These are phyloP conservation scores for Backusella westeae DNA, from an alignment of 192 early-diverging fungal species.

Conservation along the genomic window DNA sequence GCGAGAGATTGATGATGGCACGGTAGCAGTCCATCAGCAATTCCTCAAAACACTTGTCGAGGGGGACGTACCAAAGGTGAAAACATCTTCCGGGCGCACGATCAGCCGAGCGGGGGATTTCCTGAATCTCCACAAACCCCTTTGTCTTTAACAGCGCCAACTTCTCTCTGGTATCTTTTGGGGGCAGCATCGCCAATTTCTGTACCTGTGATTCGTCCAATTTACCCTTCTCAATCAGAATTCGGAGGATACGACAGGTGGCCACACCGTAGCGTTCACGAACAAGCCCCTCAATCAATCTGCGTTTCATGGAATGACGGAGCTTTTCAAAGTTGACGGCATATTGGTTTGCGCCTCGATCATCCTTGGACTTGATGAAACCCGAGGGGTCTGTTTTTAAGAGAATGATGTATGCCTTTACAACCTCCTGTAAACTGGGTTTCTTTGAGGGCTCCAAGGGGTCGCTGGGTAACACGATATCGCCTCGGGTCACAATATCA, in stretches of 20 bases:
- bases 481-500: conserved; percentile 28
- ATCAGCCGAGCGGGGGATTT: conserved; percentile 71
- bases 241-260: conserved; percentile 60
- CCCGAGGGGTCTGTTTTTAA: conserved; percentile 51
- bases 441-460: background rate
- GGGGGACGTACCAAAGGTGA: conserved; percentile 66
- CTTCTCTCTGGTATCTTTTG: conserved; percentile 60
- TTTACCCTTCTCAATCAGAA: conserved; percentile 70
- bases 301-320: conserved; percentile 49
- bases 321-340: conserved; percentile 58
- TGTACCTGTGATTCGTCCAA: conserved; percentile 72
- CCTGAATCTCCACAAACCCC: conserved; percentile 46
- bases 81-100: conserved; percentile 72
- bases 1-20: conserved; percentile 54
- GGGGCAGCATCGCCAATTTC: conserved; percentile 65
- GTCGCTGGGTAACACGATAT: conserved; percentile 23
- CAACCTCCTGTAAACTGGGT: conserved; percentile 37
- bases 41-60: conserved; percentile 46
- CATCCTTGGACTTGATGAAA: conserved; percentile 56
- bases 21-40: conserved; percentile 53
- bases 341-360: conserved; percentile 57
- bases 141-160: conserved; percentile 52
- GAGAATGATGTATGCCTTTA: conserved; percentile 60
- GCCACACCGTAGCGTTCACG: conserved; percentile 58
- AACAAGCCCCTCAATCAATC: conserved; percentile 54